These are phyloP conservation scores for Geotrichum aggregatum DNA, from an alignment of 1,139 yeast genomes.

Conservation along the genomic window DNA sequence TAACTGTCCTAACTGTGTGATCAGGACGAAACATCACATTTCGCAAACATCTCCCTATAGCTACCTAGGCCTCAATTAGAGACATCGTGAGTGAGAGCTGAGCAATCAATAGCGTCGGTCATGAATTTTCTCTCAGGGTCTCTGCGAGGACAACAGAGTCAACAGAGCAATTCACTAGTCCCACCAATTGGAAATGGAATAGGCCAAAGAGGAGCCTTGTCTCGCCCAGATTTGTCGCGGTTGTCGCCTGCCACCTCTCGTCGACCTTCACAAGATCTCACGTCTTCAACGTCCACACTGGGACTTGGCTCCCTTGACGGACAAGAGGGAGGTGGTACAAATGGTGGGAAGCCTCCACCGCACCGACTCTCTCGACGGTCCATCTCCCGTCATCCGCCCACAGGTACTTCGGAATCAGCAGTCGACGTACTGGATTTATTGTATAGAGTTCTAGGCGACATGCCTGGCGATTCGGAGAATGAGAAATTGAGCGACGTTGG, in stretches of 20 bases:
- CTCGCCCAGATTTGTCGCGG: background rate
- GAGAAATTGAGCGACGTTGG: background rate
- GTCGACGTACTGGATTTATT: slow-evolving; percentile 19
- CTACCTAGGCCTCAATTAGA: background rate
- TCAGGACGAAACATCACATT: background rate
- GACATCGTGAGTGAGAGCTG: background rate
- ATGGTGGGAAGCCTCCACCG: slow-evolving; percentile 1
- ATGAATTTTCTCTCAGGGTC: slow-evolving; percentile 6
- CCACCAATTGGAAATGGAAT: background rate
- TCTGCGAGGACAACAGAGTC: slow-evolving; percentile 1
- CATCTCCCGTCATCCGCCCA: slow-evolving; percentile 23
- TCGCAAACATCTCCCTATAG: background rate
- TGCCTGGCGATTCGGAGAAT: background rate
- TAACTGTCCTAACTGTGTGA: background rate
- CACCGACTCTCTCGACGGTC: slow-evolving; percentile 20
- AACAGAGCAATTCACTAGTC: background rate
- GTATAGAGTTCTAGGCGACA: slow-evolving; percentile 15
- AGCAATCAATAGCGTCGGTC: background rate
- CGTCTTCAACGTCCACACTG: background rate
- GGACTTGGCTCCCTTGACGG: background rate
- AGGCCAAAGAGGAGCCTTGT: background rate
- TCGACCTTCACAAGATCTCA: slow-evolving; percentile 2
- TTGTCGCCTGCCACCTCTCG: background rate
- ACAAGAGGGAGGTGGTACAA: background rate
- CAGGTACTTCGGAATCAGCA: slow-evolving; percentile 21